Percentiles rank a stretch among this genome's conserved stretches.
Conservation (phyloP, 352 stramenopile genomes). For the Phytopythium kandeliae region DNA sequence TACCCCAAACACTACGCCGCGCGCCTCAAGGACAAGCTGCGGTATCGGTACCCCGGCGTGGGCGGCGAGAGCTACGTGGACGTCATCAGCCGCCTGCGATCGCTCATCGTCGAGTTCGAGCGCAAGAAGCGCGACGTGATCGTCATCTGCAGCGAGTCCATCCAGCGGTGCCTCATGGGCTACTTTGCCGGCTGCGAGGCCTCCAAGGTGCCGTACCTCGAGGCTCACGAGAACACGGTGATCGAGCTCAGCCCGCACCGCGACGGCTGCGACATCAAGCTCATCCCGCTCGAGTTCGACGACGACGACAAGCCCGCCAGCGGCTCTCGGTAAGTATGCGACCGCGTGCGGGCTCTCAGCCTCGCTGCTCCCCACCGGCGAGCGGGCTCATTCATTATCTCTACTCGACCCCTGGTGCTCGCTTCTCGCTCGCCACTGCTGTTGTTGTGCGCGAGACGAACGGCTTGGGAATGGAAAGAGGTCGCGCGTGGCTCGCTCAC, state of each 20-base stretch:
- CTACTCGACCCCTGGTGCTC: background rate
- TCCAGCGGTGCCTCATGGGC: conserved; percentile 71
- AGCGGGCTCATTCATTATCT: conserved; percentile 5
- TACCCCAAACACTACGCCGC: conserved; percentile 87
- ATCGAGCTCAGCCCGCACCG: conserved; percentile 79
- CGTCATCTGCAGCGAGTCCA: conserved; percentile 81
- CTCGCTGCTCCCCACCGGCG: background rate
- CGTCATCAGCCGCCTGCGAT: conserved; percentile 88
- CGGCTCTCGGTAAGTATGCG: background rate
- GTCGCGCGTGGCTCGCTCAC: background rate
- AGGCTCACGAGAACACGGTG: conserved; percentile 64
- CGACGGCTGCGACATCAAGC: conserved; percentile 81
- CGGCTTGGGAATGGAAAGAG: conserved; percentile 2
- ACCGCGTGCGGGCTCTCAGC: background rate
- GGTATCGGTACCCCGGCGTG: conserved; percentile 86
- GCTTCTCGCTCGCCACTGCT: background rate
- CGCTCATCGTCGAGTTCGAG: conserved; percentile 91
- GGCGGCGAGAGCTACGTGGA: conserved; percentile 93
- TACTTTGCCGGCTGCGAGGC: conserved; percentile 78
- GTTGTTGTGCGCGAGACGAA: background rate
- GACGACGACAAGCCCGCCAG: conserved; percentile 9
- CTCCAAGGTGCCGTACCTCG: conserved; percentile 61
- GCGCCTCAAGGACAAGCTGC: conserved; percentile 88
- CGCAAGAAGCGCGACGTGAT: conserved; percentile 86
- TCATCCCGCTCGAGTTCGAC: conserved; percentile 65